phyloP scores from a whole-genome alignment of 345 rosid genomes.

The Eucalyptus shirleyi region DNA sequence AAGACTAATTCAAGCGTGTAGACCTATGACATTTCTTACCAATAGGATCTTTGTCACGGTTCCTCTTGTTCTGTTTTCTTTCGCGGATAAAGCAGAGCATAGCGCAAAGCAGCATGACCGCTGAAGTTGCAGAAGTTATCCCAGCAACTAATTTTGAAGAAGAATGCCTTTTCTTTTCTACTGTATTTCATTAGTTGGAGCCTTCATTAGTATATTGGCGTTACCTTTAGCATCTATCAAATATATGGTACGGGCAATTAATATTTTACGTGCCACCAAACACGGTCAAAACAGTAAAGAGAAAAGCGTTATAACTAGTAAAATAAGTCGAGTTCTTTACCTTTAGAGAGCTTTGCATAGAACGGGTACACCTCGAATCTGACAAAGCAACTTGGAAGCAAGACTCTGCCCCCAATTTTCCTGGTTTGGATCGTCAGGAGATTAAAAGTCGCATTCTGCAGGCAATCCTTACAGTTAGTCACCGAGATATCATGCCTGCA shows the following conservation, averaged over 20 bases:
- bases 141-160: neutral
- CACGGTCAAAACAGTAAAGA: neutral
- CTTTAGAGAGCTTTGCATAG: neutral
- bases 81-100: neutral
- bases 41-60: neutral
- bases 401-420: neutral
- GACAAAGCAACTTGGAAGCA: constrained; percentile 20
- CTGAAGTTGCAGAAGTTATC: neutral
- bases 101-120: neutral
- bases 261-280: neutral
- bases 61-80: neutral
- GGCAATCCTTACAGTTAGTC: neutral
- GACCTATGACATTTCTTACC: too few relatives aligned
- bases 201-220: neutral
- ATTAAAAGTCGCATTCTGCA: neutral
- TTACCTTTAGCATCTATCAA: neutral
- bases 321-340: neutral
- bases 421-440: neutral
- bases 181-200: neutral
- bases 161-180: neutral
- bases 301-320: neutral
- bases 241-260: neutral
- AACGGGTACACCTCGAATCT: constrained; percentile 13
- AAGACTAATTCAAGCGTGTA: too few relatives aligned
- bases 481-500: constrained; percentile 1